Base-by-base conservation (phyloP, 805 yeast species). In the Candida morakotiae region DNA sequence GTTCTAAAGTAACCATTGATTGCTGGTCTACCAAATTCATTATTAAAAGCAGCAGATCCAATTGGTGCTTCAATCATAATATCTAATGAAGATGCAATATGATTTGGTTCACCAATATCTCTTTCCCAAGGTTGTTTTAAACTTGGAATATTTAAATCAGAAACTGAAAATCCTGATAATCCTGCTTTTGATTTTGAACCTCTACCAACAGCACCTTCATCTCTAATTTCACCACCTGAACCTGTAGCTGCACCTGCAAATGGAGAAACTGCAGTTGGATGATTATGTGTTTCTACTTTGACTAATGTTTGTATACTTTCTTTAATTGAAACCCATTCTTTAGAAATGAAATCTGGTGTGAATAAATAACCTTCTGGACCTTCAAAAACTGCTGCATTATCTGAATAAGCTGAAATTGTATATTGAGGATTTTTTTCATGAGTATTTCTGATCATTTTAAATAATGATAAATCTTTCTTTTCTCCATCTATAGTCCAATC, bases 221-320 rank as follows among this genome's bases (percentile, higher is more conserved):
- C 99, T 74, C 99, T 86, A 55, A 93, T 93, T 67, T 93, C 99
- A 70, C 99, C 99, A 61, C 99, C 99, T 9, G 98, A 89, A 46
- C 99, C 99, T 10, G 99, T 93, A 29, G 99, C 95, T 22, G 99
- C 99, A 62, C 99, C 99, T 3, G 98, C 89, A 66, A 87, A 93
- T 28, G 99, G 99, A 17, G 98, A 91, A 4, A 93, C 97, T 1
- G 98, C 98, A 18, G 99, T 93, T 38, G 99, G 99, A 62, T 93
- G 99, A 67, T 93, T 93, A 63, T 93, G 99, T 18, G 99, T 93
- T 67, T 93, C 99, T 36, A 93, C 98, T 62, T 93, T 93, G 55
- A 89, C 86, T 49, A 93, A 69, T 54, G 94, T 87, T 47, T 89
- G 93, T 15, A 91, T 94, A 34, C 67, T 69, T 66, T 93, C 99